Percentiles rank a stretch among this genome's conserved stretches.
phyloP scores from a whole-genome alignment of 78 protist genomes.

The Dictyostelium citrinum region DNA sequence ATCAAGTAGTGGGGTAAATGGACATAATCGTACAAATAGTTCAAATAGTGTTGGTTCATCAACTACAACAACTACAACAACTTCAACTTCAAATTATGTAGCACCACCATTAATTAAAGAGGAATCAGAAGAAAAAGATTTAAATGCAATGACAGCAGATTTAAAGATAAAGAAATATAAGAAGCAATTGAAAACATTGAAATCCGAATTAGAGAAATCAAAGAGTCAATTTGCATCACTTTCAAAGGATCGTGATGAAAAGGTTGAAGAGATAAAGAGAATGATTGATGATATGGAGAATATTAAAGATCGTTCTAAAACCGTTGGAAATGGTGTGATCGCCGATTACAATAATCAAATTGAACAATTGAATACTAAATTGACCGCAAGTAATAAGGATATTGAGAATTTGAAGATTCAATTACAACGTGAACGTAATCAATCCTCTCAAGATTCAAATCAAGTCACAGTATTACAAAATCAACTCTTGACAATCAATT shows the following conservation, averaged over 20 bases:
- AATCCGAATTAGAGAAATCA: conserved; percentile 27
- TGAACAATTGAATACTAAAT: neutral
- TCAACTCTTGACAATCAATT: conserved; percentile 13
- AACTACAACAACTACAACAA: neutral
- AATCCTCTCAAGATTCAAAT: conserved; percentile 8
- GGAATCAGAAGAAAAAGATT: neutral
- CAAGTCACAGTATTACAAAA: conserved; percentile 29
- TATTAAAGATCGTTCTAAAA: conserved; percentile 53
- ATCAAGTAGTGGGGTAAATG: neutral
- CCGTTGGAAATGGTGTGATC: conserved; percentile 37
- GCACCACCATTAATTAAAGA: neutral
- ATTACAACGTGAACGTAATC: neutral
- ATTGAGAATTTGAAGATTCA: neutral
- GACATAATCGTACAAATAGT: neutral
- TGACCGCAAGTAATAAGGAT: neutral
- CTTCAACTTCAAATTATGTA: neutral
- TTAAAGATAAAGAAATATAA: conserved; percentile 53
- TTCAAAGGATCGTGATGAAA: conserved; percentile 46
- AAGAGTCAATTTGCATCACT: neutral
- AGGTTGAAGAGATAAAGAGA: conserved; percentile 17
- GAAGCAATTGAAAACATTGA: conserved; percentile 22
- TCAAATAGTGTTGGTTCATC: neutral
- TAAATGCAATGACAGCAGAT: neutral
- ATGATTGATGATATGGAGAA: conserved; percentile 62
- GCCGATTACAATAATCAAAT: conserved; percentile 6